Conservation (phyloP, 2,329 filamentous ascomycete species). For the Rhexocercosporidium sp. region DNA sequence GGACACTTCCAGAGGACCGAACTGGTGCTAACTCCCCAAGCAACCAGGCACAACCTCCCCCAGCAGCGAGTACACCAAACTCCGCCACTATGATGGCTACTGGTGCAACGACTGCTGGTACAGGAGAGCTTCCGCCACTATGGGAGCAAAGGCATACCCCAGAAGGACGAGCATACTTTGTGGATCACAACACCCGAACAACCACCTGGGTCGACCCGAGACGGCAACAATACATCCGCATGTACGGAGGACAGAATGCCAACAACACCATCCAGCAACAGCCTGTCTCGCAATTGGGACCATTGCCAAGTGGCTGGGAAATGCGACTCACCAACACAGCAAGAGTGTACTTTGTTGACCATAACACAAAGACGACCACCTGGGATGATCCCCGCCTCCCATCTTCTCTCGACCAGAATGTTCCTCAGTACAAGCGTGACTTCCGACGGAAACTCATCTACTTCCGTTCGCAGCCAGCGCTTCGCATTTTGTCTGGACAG, state of each 20-base stretch:
- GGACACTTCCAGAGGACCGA: conserved; percentile 92
- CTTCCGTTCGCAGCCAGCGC: conserved; percentile 95
- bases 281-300: conserved; percentile 94
- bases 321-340: conserved; percentile 99
- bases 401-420: conserved; percentile 95
- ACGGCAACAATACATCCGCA: conserved; percentile 96
- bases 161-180: conserved; percentile 94
- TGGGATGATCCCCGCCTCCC: conserved; percentile 97
- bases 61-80: conserved; percentile 49
- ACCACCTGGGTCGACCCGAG: conserved; percentile 98
- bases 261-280: conserved; percentile 94
- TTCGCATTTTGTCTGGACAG: conserved; percentile 93
- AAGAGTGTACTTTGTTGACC: conserved; percentile 97
- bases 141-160: conserved; percentile 98
- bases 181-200: conserved; percentile 97
- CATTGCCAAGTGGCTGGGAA: conserved; percentile 96
- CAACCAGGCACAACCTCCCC: conserved; percentile 59
- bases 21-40: conserved; percentile 93
- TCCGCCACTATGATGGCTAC: conserved; percentile 90
- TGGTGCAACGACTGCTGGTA: conserved; percentile 90
- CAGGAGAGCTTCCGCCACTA: conserved; percentile 90
- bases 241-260: conserved; percentile 90
- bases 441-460: conserved; percentile 98
- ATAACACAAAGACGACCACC: conserved; percentile 99
- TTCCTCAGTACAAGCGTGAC: conserved; percentile 99